These are phyloP conservation scores for Clitoria ternatea DNA, from an alignment of 306 rosid genomes.

Conservation along the genomic window DNA sequence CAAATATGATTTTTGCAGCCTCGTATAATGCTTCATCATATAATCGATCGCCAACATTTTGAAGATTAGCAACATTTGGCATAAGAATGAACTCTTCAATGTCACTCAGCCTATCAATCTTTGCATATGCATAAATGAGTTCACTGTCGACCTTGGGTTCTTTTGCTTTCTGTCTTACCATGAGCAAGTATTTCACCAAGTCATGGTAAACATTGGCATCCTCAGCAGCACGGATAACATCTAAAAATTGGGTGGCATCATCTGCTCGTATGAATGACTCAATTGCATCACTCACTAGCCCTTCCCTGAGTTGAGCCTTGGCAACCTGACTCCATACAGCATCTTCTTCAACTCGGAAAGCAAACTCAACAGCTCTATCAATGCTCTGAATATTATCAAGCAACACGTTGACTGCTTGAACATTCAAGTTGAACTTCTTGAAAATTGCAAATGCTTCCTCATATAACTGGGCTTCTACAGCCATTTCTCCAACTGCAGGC, in stretches of 20 bases:
- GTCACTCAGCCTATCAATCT: conserved; percentile 90
- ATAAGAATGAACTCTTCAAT: conserved; percentile 95
- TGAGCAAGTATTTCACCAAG: conserved; percentile 88
- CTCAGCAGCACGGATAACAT: conserved; percentile 91
- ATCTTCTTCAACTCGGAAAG: conserved; percentile 98
- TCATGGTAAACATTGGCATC: conserved; percentile 83
- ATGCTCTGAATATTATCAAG: conserved; percentile 82
- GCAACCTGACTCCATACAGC: conserved; percentile 99
- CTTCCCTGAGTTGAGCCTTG: conserved; percentile 96
- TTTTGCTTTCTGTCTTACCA: conserved; percentile 91
- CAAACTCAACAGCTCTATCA: conserved; percentile 98
- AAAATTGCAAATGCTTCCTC: conserved; percentile 97
- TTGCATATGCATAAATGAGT: conserved; percentile 97
- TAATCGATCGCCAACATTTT: conserved; percentile 89
- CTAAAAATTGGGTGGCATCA: conserved; percentile 88
- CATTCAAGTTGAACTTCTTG: conserved; percentile 97
- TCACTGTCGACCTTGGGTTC: conserved; percentile 99
- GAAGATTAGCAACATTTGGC: conserved; percentile 99
- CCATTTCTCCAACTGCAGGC: conserved; percentile 98
- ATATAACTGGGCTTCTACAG: conserved; percentile 87
- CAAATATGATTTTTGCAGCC: conserved; percentile 94
- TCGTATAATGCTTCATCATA: conserved; percentile 92
- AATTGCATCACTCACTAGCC: conserved; percentile 92
- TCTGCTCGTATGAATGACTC: conserved; percentile 99
- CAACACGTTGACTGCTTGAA: conserved; percentile 92